Conservation (phyloP, 2,329 filamentous ascomycete species). For the Metarhizium humberi region DNA sequence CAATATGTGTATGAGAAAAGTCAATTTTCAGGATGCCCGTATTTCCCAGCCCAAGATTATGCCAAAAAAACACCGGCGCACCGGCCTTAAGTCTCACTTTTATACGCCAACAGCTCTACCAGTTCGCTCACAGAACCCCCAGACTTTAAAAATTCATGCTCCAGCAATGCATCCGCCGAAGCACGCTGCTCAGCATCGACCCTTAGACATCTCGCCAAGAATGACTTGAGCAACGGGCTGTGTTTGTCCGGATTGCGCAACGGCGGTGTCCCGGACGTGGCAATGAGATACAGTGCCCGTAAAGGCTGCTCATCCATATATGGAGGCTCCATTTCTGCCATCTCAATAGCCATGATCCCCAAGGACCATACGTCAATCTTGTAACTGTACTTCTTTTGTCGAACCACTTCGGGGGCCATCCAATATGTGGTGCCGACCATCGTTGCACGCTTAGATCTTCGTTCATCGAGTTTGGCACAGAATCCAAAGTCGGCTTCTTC, state of each 20-base stretch:
- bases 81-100: conserved; percentile 34
- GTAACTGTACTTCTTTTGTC: conserved; percentile 94
- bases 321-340: conserved; percentile 96
- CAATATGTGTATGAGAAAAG: too few species aligned
- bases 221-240: conserved; percentile 91
- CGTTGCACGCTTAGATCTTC: conserved; percentile 89
- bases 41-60: too few species aligned
- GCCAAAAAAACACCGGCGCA: neutral
- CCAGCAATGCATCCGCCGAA: conserved; percentile 76
- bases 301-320: conserved; percentile 95
- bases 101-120: conserved; percentile 73
- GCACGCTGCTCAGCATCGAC: conserved; percentile 91
- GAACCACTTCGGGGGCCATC: conserved; percentile 98
- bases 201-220: conserved; percentile 87
- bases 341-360: conserved; percentile 98
- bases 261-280: conserved; percentile 88
- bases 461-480: conserved; percentile 93
- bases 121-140: neutral
- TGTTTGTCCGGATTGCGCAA: conserved; percentile 96
- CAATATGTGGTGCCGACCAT: conserved; percentile 99
- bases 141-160: conserved; percentile 37
- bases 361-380: conserved; percentile 98
- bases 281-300: conserved; percentile 92
- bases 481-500: conserved; percentile 85
- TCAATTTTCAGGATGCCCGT: too few species aligned